Evolutionary conservation across 164 flowering plant species (phyloP).

Genomic region (Nelumbo lutea): DNA sequence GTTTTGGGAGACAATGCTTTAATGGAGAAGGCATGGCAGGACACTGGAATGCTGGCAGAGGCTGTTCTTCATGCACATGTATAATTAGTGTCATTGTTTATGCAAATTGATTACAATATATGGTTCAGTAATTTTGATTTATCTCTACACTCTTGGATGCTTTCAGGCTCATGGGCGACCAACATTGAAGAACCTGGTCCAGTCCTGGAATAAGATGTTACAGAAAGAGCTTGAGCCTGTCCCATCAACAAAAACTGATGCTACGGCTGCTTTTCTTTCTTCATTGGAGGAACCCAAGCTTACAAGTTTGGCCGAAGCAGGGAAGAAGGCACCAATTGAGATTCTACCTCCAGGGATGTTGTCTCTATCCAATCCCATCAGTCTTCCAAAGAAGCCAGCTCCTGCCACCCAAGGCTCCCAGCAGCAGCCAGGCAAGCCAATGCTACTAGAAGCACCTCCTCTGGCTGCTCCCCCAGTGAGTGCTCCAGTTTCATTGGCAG

Average conservation of each 20-base stretch:
- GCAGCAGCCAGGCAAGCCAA: constrained; percentile 56
- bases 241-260: constrained; percentile 67
- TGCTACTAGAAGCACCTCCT: constrained; percentile 65
- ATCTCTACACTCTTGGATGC: constrained; percentile 5
- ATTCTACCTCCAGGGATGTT: constrained; percentile 96
- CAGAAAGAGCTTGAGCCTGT: constrained; percentile 81
- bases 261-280: constrained; percentile 82
- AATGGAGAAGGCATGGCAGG: constrained; percentile 99
- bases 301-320: constrained; percentile 82
- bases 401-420: constrained; percentile 32
- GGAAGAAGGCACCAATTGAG: constrained; percentile 85
- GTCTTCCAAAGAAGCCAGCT: constrained; percentile 45
- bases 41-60: constrained; percentile 96
- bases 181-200: constrained; percentile 70
- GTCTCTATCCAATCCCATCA: constrained; percentile 53
- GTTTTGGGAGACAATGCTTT: constrained; percentile 93
- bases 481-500: constrained; percentile 16
- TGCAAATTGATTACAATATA: not conserved
- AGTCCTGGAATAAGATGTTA: constrained; percentile 82
- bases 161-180: constrained; percentile 96
- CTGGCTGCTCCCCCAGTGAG: constrained; percentile 16
- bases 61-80: constrained; percentile 98
- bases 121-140: not conserved
- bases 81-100: constrained; percentile 14
- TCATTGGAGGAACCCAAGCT: constrained; percentile 90